A percentile compares a stretch with the other conserved stretches of the same genome.
Evolutionary conservation across 2,329 filamentous ascomycete genomes (phyloP).

Genomic region (Aureobasidium sp.): DNA sequence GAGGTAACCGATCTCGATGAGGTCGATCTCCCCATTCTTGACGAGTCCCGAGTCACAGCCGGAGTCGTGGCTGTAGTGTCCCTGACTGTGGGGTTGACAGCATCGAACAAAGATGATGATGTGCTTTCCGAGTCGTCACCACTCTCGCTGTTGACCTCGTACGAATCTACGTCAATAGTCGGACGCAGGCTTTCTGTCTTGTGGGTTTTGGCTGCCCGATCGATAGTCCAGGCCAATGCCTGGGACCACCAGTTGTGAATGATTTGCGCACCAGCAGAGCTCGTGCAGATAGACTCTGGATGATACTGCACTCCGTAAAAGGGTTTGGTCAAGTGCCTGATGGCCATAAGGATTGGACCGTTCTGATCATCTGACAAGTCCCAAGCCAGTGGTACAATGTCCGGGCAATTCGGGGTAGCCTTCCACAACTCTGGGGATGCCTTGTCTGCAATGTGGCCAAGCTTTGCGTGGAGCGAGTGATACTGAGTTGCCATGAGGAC

Average conservation of each 20-base stretch:
- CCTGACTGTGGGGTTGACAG: not conserved
- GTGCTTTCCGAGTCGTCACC: not conserved
- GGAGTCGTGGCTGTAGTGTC: conserved; percentile 7
- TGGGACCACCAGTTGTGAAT: conserved; percentile 67
- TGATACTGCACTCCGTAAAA: conserved; percentile 89
- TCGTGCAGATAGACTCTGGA: conserved; percentile 80
- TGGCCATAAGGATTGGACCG: conserved; percentile 64
- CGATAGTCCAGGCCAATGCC: conserved; percentile 30
- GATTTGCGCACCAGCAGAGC: conserved; percentile 53
- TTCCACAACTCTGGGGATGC: conserved; percentile 33
- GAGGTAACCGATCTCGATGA: not conserved
- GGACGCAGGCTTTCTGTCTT: not conserved
- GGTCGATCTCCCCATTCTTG: not conserved
- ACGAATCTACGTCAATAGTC: not conserved
- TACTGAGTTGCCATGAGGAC: conserved; percentile 66
- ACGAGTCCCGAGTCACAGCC: not conserved
- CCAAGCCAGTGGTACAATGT: conserved; percentile 40
- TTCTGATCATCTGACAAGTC: conserved; percentile 38
- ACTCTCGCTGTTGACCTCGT: not conserved
- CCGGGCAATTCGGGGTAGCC: conserved; percentile 27
- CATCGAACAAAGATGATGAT: conserved; percentile 9
- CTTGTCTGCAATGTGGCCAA: conserved; percentile 28
- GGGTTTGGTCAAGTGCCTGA: conserved; percentile 57
- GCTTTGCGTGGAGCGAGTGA: conserved; percentile 50
- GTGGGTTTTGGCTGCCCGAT: not conserved